Evolutionary conservation across 805 yeast species (phyloP).

Genomic region (Myxozyma sirexii): DNA sequence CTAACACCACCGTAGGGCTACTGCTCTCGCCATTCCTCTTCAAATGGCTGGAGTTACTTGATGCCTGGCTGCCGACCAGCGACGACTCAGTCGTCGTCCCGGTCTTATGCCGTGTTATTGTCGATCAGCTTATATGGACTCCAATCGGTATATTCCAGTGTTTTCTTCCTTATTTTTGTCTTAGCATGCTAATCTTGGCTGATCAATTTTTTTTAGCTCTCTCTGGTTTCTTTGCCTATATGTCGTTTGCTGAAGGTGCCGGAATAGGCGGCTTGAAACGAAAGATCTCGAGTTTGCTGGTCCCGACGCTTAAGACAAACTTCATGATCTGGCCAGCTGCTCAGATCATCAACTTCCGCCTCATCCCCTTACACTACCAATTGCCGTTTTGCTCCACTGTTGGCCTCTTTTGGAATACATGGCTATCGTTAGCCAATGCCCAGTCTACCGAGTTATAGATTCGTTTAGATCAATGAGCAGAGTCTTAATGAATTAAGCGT

Average conservation of each 20-base stretch:
- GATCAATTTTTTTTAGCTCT: constrained; percentile 46
- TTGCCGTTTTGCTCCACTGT: constrained; percentile 88
- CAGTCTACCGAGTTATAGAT: constrained; percentile 16
- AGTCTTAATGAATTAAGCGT: background rate
- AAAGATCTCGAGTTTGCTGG: constrained; percentile 63
- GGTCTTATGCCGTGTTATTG: constrained; percentile 80
- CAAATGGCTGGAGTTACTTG: constrained; percentile 84
- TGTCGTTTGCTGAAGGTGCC: constrained; percentile 80
- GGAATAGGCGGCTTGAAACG: constrained; percentile 61
- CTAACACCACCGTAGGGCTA: constrained; percentile 49
- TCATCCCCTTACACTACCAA: constrained; percentile 78
- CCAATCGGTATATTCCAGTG: constrained; percentile 55
- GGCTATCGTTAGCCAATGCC: constrained; percentile 78
- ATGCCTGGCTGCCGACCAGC: constrained; percentile 61
- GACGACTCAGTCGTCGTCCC: constrained; percentile 75
- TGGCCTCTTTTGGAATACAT: constrained; percentile 94
- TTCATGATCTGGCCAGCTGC: constrained; percentile 92
- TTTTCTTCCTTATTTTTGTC: background rate
- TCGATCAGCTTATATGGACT: constrained; percentile 88
- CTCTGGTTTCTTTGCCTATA: constrained; percentile 77
- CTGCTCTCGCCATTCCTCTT: constrained; percentile 79
- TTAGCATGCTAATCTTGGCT: background rate
- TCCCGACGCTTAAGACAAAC: constrained; percentile 66
- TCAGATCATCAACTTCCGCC: constrained; percentile 73
- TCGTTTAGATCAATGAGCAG: background rate